A percentile compares a stretch with the other conserved stretches of the same genome.
Evolutionary conservation across 2,329 filamentous ascomycete genomes (phyloP).

Genomic region (Metarhizium robertsii): DNA sequence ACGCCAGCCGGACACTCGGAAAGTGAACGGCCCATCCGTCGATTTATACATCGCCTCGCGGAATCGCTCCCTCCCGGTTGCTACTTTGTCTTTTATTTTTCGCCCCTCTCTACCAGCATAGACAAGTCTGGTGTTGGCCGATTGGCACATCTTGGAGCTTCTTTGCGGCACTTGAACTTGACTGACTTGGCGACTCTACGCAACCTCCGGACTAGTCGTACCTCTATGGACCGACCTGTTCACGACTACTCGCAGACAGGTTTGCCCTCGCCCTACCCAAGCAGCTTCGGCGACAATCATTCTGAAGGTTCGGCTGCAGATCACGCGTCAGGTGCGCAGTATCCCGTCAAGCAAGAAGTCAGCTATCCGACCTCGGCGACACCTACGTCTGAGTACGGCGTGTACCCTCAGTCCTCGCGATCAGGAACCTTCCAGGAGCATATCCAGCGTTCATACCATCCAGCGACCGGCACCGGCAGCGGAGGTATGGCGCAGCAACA

Average conservation of each 20-base stretch:
- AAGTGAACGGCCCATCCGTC: background rate
- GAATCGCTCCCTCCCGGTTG: background rate
- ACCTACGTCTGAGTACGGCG: constrained; percentile 80
- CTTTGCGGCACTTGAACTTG: constrained; percentile 9
- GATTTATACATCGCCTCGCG: background rate
- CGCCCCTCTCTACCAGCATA: background rate
- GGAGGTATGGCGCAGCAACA: constrained; percentile 93
- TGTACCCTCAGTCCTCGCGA: constrained; percentile 66
- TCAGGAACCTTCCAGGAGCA: constrained; percentile 83
- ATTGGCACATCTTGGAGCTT: background rate
- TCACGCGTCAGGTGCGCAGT: constrained; percentile 88
- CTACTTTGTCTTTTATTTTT: background rate
- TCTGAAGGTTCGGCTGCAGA: constrained; percentile 86
- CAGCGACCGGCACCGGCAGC: constrained; percentile 61
- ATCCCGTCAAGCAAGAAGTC: constrained; percentile 73
- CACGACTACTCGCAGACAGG: constrained; percentile 79
- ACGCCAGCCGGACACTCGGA: background rate
- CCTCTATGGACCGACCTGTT: constrained; percentile 51
- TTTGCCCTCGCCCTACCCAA: constrained; percentile 68
- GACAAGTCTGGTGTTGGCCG: background rate
- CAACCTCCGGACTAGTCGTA: constrained; percentile 13
- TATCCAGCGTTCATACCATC: constrained; percentile 75
- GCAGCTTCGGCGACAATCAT: constrained; percentile 56
- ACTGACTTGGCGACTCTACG: constrained; percentile 1
- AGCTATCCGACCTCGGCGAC: constrained; percentile 72